phyloP scores from a whole-genome alignment of 768 basidiomycete species.

The Boletus bicolor region DNA sequence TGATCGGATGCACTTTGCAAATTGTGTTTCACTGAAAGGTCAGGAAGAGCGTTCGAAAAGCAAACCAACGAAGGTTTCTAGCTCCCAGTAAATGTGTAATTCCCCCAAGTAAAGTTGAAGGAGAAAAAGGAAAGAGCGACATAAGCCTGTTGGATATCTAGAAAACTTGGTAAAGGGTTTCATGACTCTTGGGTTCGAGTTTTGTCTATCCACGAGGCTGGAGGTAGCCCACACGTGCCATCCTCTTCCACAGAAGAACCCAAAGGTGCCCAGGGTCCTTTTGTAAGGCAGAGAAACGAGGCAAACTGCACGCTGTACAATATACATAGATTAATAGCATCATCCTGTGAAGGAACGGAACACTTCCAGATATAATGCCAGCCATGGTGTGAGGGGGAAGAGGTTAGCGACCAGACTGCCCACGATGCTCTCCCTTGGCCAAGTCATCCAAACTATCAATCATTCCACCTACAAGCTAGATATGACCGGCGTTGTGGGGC shows the following conservation, averaged over 20 bases:
- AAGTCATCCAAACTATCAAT: constrained; percentile 14
- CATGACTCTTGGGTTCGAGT: not conserved
- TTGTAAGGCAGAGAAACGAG: not conserved
- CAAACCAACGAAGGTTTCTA: not conserved
- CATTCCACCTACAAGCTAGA: constrained; percentile 21
- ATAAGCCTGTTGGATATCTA: not conserved
- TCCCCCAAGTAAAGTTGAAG: not conserved
- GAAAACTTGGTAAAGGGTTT: not conserved
- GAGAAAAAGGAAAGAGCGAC: not conserved
- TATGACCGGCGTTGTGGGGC: constrained; percentile 28
- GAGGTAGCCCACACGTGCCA: not conserved
- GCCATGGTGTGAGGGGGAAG: not conserved
- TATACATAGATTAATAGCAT: not conserved
- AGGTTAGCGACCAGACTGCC: not conserved
- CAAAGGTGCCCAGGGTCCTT: not conserved
- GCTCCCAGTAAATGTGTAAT: not conserved
- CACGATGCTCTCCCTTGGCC: constrained; percentile 14
- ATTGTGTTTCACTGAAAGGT: not conserved
- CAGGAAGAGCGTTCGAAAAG: not conserved
- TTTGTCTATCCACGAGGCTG: not conserved
- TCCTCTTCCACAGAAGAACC: not conserved
- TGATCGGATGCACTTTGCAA: not conserved
- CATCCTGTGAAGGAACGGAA: not conserved
- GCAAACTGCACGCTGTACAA: not conserved
- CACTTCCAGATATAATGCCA: constrained; percentile 8